Percentiles rank a stretch among this genome's conserved stretches.
Conservation (phyloP, 768 basidiomycete genomes). For the Antrodiella citrinella region DNA sequence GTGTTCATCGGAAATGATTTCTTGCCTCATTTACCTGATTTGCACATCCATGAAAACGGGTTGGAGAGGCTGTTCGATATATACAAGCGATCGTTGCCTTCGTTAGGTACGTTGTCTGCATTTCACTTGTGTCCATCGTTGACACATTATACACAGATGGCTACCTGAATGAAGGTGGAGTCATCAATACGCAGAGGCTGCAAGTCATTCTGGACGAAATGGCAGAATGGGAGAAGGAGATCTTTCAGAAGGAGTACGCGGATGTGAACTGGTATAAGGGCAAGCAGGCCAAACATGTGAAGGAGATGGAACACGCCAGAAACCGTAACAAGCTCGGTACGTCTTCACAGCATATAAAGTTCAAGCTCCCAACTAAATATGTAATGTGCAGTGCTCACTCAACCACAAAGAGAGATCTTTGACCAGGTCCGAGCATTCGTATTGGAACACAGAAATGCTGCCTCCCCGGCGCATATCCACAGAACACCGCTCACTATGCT, state of each 20-base stretch:
- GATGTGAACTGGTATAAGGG: slow-evolving; percentile 93
- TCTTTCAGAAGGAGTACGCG: slow-evolving; percentile 86
- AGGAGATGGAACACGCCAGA: slow-evolving; percentile 54
- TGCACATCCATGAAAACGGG: slow-evolving; percentile 97
- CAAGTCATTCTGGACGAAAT: slow-evolving; percentile 88
- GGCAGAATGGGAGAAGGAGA: slow-evolving; percentile 77
- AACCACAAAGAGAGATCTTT: slow-evolving; percentile 69
- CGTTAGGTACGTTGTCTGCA: slow-evolving; percentile 39
- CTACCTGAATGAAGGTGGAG: slow-evolving; percentile 87
- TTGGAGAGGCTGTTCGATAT: slow-evolving; percentile 89
- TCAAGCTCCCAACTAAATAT: neutral
- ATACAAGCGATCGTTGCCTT: slow-evolving; percentile 87
- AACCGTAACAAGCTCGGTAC: slow-evolving; percentile 58
- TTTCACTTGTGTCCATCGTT: neutral
- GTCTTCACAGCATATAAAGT: slow-evolving; percentile 14
- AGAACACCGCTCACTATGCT: slow-evolving; percentile 52
- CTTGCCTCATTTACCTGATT: slow-evolving; percentile 88
- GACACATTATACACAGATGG: slow-evolving; percentile 47
- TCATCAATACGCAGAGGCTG: slow-evolving; percentile 69
- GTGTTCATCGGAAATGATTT: slow-evolving; percentile 99
- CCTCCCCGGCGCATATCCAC: slow-evolving; percentile 22
- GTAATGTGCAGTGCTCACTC: slow-evolving; percentile 51
- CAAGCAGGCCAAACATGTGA: slow-evolving; percentile 71
- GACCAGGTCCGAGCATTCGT: slow-evolving; percentile 75
- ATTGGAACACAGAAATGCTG: slow-evolving; percentile 30